Evolutionary conservation across 2,329 filamentous ascomycete species (phyloP), one percentile per base, ranked within the genome.

Genomic region (Cylindrodendrum hubeiense): DNA sequence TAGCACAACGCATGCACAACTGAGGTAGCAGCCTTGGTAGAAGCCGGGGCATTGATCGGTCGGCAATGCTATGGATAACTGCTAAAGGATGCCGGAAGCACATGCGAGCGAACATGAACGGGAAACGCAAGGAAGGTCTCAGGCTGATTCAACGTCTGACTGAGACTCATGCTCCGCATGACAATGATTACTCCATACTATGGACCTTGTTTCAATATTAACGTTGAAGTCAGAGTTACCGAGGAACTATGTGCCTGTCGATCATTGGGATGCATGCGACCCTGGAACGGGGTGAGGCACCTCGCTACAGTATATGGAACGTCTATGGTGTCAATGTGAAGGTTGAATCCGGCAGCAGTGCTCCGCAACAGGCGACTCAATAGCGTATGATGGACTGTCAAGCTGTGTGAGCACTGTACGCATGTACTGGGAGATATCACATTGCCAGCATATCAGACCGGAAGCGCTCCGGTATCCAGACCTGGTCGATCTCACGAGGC

Each of bases 301-400:
- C 19, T 50, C 47, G 26, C 28, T 39, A 47, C 39, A 22, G 34
- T 19, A 33, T 15, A 47, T 47, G 57, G 50, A 60, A 60, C 50
- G 51, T 24, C 50, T 15, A 12, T 21, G 24, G 57, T 53, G 39
- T 47, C 57, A 60, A 41, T 21, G 21, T 21, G 28, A 21, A 5
- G 39, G 49, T 21, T 21, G 17, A 19, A 33, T 12, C 26, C 6
- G 26, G n/a, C 10, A 19, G n/a, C 26, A 30, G 10, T n/a, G 17
- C n/a, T n/a, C n/a, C n/a, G n/a, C n/a, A n/a, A 13, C 26, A 21
- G 46, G 26, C 13, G n/a, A 6, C 10, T 50, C n/a, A 30, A 19
- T 22, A 24, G n/a, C 13, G 21, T 46, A 60, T 44, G 34, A 37
- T 52, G 37, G 22, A 24, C 26, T 51, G 39, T 47, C 21, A 33